These are phyloP conservation scores for Colletotrichum melonis DNA, from an alignment of 2,329 filamentous ascomycete genomes.

Conservation along the genomic window DNA sequence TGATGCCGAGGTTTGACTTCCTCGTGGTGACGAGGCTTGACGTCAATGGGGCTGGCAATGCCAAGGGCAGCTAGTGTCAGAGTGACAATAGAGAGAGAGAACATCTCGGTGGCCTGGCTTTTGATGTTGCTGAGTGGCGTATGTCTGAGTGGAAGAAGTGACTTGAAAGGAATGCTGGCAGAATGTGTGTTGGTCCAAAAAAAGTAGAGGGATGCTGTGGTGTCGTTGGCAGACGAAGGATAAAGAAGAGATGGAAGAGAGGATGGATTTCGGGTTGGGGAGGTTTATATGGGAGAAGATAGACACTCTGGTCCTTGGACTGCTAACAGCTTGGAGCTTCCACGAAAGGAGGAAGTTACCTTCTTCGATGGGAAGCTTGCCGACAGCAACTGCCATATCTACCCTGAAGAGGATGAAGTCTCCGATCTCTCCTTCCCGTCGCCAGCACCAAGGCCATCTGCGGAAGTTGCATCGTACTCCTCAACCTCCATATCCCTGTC, in stretches of 20 bases:
- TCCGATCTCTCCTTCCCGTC: no score
- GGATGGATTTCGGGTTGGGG: neutral
- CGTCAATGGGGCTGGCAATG: neutral
- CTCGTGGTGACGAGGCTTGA: neutral
- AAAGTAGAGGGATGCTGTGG: neutral
- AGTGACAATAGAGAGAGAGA: neutral
- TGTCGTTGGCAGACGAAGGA: neutral
- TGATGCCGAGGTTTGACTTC: neutral
- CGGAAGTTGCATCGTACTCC: neutral
- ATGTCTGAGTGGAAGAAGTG: neutral
- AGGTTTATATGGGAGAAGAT: neutral
- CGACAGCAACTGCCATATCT: neutral
- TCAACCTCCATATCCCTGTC: neutral
- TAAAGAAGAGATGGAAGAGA: neutral
- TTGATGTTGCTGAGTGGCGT: neutral
- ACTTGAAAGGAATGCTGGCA: neutral
- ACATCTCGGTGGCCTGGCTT: neutral
- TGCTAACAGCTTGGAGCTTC: neutral
- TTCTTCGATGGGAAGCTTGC: neutral
- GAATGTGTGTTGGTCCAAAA: constrained; percentile 2
- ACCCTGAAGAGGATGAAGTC: no score
- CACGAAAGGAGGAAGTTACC: neutral
- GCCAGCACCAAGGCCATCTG: neutral
- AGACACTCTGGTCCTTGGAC: neutral
- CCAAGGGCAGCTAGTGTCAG: constrained; percentile 1